Percentiles rank a stretch among this genome's conserved stretches.
phyloP scores from a whole-genome alignment of 768 basidiomycete species.

The Russula sp. region DNA sequence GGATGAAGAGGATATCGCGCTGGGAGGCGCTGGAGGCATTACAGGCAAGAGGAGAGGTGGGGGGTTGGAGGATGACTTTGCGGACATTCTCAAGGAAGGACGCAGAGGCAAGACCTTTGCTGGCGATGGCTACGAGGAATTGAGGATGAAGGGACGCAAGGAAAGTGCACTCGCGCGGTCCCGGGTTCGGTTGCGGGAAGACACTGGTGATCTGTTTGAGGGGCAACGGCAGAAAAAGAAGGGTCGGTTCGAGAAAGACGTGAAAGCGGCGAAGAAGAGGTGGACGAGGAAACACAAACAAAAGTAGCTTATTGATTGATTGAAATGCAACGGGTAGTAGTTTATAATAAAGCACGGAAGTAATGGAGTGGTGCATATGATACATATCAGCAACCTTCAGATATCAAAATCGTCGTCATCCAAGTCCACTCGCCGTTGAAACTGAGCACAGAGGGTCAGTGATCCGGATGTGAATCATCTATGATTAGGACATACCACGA shows the following conservation, averaged over 20 bases:
- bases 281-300: slow-evolving; percentile 25
- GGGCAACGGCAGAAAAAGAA: slow-evolving; percentile 41
- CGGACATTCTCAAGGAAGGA: slow-evolving; percentile 67
- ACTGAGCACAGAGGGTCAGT: slow-evolving; percentile 12
- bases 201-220: slow-evolving; percentile 34
- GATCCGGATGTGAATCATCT: background rate
- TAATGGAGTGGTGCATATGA: background rate
- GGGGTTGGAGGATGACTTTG: slow-evolving; percentile 82
- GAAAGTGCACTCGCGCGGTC: slow-evolving; percentile 58
- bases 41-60: slow-evolving; percentile 57
- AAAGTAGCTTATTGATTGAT: slow-evolving; percentile 23
- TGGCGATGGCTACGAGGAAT: slow-evolving; percentile 79
- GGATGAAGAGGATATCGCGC: slow-evolving; percentile 85
- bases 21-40: slow-evolving; percentile 61
- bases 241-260: slow-evolving; percentile 46
- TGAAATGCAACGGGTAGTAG: background rate
- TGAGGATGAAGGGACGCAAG: slow-evolving; percentile 67
- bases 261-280: slow-evolving; percentile 39
- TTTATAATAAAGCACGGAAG: no score
- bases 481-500: slow-evolving; percentile 38
- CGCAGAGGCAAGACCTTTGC: slow-evolving; percentile 42
- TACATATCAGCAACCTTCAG: slow-evolving; percentile 22
- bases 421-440: slow-evolving; percentile 33
- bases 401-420: slow-evolving; percentile 38
- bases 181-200: slow-evolving; percentile 40